These are phyloP conservation scores for Penicillium longicatenatum DNA, from an alignment of 495 filamentous ascomycete species.

Conservation along the genomic window DNA sequence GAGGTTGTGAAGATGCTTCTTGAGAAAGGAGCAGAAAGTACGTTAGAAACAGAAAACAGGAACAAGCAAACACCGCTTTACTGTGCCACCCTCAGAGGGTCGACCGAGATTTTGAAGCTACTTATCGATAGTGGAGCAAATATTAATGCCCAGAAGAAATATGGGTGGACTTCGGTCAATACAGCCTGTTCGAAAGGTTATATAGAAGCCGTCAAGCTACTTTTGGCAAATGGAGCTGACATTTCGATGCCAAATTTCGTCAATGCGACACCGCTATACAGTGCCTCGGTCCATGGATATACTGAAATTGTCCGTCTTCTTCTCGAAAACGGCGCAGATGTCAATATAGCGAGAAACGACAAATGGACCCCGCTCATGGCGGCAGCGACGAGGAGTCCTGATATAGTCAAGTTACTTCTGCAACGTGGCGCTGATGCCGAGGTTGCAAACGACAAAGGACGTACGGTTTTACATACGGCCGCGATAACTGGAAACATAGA, in stretches of 20 bases:
- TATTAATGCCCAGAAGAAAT: not conserved
- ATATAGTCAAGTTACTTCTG: not conserved
- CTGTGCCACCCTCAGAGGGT: not conserved
- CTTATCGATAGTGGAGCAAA: not conserved
- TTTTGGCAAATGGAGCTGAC: not conserved
- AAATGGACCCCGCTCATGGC: not conserved
- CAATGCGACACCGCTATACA: not conserved
- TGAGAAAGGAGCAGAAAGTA: slow-evolving; percentile 1
- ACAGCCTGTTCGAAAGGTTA: not conserved
- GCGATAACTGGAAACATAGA: not conserved
- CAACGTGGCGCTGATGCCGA: not conserved
- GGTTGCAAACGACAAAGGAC: not conserved
- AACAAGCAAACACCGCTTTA: not conserved
- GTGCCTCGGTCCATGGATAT: not conserved
- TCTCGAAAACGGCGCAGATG: not conserved
- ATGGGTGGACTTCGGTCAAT: not conserved
- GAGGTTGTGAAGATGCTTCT: slow-evolving; percentile 2
- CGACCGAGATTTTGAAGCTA: not conserved
- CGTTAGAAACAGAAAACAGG: not conserved
- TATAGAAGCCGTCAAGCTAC: not conserved
- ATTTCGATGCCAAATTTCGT: too few relatives aligned
- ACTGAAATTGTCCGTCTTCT: slow-evolving; percentile 1
- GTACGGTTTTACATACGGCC: not conserved
- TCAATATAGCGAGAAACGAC: not conserved
- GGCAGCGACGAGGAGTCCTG: not conserved